phyloP scores from a whole-genome alignment of 2,329 filamentous ascomycete genomes.

The Tolypocladium inflatum region DNA sequence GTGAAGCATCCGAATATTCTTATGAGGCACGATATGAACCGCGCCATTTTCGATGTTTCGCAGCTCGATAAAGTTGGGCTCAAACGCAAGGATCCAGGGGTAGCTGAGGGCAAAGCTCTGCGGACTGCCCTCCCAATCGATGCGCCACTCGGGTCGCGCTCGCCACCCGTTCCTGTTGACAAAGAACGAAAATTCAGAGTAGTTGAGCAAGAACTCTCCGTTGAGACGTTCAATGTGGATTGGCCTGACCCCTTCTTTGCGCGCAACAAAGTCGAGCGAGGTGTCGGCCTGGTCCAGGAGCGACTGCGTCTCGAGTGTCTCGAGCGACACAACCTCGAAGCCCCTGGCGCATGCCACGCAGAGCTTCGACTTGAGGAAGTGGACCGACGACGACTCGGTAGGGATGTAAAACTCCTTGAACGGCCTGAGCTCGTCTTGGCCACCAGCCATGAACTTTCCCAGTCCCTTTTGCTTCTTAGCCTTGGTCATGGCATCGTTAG shows the following conservation, averaged over 20 bases:
- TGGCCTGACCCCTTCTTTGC: conserved; percentile 86
- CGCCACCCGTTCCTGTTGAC: conserved; percentile 98
- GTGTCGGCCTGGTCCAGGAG: conserved; percentile 96
- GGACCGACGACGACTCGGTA: conserved; percentile 94
- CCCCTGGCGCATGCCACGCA: conserved; percentile 93
- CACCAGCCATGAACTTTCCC: conserved; percentile 86
- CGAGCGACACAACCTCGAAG: conserved; percentile 92
- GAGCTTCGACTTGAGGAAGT: conserved; percentile 93
- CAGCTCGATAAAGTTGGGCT: conserved; percentile 95
- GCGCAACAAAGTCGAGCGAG: conserved; percentile 90
- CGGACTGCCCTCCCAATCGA: conserved; percentile 93
- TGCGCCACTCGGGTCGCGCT: conserved; percentile 90
- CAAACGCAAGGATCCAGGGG: conserved; percentile 94
- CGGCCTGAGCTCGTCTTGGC: conserved; percentile 89
- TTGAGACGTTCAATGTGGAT: conserved; percentile 97
- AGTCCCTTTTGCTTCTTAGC: conserved; percentile 94
- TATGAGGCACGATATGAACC: conserved; percentile 91
- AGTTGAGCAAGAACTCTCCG: conserved; percentile 94
- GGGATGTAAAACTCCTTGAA: conserved; percentile 99
- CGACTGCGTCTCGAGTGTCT: conserved; percentile 96
- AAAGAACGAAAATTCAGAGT: conserved; percentile 98
- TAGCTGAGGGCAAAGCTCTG: conserved; percentile 90
- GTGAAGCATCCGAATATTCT: conserved; percentile 95
- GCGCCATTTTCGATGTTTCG: conserved; percentile 89
- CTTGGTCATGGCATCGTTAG: conserved; percentile 87